A percentile compares a stretch with the other conserved stretches of the same genome.
Evolutionary conservation across 225 moss, liverwort and hornwort species (phyloP).

Genomic region (Anthoceros angustus): DNA sequence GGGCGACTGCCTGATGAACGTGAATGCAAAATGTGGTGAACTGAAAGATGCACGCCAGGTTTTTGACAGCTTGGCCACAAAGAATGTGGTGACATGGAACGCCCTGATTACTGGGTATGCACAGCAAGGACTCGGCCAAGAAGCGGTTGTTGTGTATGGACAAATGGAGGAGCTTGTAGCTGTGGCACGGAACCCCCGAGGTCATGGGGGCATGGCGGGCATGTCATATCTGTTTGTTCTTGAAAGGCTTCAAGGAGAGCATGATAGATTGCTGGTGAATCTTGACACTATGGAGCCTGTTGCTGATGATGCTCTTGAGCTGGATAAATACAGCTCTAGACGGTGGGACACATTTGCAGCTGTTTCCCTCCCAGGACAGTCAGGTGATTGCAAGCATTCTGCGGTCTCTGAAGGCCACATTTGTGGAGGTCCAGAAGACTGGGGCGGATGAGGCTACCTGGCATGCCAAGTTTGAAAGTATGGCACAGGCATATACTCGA

Average conservation of each 20-base stretch:
- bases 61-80: too few relatives aligned
- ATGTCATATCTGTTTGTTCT: constrained; percentile 13
- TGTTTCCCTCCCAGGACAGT: constrained; percentile 9
- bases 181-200: too few relatives aligned
- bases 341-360: constrained; percentile 19
- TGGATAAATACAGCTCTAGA: not conserved
- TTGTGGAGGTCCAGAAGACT: constrained; percentile 11
- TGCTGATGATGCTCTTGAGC: constrained; percentile 9
- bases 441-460: constrained; percentile 34
- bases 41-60: too few relatives aligned
- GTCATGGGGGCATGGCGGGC: too few relatives aligned
- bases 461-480: constrained; percentile 34
- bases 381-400: constrained; percentile 19
- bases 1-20: too few relatives aligned
- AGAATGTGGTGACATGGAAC: too few relatives aligned
- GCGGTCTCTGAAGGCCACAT: constrained; percentile 11
- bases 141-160: too few relatives aligned
- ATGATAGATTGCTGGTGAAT: constrained; percentile 7
- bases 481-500: too few relatives aligned
- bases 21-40: too few relatives aligned
- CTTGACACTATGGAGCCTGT: constrained; percentile 25
- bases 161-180: too few relatives aligned
- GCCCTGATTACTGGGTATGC: too few relatives aligned
- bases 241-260: constrained; percentile 16
- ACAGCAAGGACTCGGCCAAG: too few relatives aligned